phyloP scores from a whole-genome alignment of 805 yeast genomes.

The Suhomyces canberraensis region DNA sequence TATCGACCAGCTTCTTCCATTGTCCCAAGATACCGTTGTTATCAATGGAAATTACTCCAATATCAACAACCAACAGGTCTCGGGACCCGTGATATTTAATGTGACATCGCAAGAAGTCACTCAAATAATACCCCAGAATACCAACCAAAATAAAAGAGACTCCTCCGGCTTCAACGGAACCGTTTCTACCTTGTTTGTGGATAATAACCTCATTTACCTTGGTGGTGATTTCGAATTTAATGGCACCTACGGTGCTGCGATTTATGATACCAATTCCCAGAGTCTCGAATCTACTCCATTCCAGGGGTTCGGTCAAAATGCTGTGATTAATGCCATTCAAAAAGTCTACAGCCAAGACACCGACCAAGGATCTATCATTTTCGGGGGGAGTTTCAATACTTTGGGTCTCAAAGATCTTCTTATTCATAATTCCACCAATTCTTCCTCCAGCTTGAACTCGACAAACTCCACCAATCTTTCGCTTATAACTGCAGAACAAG shows the following conservation, averaged over 20 bases:
- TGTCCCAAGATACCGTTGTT: constrained; percentile 27
- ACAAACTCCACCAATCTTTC: constrained; percentile 38
- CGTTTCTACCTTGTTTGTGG: constrained; percentile 37
- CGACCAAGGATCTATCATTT: constrained; percentile 51
- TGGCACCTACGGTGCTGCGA: constrained; percentile 54
- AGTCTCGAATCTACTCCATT: constrained; percentile 55
- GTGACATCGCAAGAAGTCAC: constrained; percentile 22
- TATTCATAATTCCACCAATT: constrained; percentile 29
- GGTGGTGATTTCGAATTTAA: constrained; percentile 75
- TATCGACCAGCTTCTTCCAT: constrained; percentile 24
- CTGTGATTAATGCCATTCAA: constrained; percentile 61
- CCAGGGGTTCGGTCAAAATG: constrained; percentile 65
- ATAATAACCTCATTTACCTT: constrained; percentile 53
- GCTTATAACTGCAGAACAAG: constrained; percentile 54
- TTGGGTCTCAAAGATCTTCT: constrained; percentile 52
- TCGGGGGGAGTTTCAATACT: constrained; percentile 74
- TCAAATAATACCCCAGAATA: constrained; percentile 16
- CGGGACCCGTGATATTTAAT: constrained; percentile 36
- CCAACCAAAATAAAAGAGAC: constrained; percentile 12
- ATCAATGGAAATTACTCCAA: constrained; percentile 35
- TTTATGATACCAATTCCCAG: constrained; percentile 52
- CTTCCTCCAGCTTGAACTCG: constrained; percentile 18
- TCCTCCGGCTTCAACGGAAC: constrained; percentile 23
- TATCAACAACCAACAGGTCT: constrained; percentile 23
- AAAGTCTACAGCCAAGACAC: constrained; percentile 34